phyloP scores from a whole-genome alignment of 352 stramenopile species.

The Phytopythium chamaehyphon region DNA sequence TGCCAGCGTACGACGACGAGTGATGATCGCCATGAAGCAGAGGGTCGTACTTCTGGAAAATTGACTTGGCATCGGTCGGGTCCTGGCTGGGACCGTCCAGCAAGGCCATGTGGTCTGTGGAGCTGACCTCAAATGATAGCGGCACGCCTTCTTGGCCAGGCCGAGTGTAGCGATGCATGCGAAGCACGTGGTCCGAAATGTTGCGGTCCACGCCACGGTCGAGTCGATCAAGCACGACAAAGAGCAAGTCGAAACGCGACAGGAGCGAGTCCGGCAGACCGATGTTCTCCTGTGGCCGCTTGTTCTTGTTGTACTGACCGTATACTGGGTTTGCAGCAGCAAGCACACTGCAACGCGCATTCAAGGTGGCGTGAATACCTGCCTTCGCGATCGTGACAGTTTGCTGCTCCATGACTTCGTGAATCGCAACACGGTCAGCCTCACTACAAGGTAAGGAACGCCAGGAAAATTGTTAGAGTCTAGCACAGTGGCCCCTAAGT shows the following conservation, averaged over 20 bases:
- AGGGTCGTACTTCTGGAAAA: constrained; percentile 91
- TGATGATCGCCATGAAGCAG: constrained; percentile 78
- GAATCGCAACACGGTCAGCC: constrained; percentile 98
- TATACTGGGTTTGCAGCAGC: constrained; percentile 99
- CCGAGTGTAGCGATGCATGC: constrained; percentile 94
- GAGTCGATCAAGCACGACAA: constrained; percentile 99
- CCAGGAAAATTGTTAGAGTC: not conserved
- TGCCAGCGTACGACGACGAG: constrained; percentile 41
- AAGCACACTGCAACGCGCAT: constrained; percentile 98
- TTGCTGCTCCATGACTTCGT: constrained; percentile 99
- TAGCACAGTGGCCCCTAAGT: no score
- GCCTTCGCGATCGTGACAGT: constrained; percentile 99
- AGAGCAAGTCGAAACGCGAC: constrained; percentile 99
- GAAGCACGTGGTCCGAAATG: constrained; percentile 97
- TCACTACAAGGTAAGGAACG: constrained; percentile 55
- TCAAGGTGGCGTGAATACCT: constrained; percentile 98
- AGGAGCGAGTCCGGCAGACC: constrained; percentile 98
- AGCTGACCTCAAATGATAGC: constrained; percentile 84
- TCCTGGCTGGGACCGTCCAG: constrained; percentile 11
- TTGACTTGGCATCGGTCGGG: constrained; percentile 65
- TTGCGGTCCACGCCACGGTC: constrained; percentile 92
- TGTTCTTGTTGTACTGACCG: constrained; percentile 99
- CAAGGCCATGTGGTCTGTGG: constrained; percentile 73
- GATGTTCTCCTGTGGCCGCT: constrained; percentile 98
- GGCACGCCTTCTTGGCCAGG: constrained; percentile 85